These are phyloP conservation scores for Penicillium nordicum DNA, from an alignment of 2,329 filamentous ascomycete species.

Conservation along the genomic window DNA sequence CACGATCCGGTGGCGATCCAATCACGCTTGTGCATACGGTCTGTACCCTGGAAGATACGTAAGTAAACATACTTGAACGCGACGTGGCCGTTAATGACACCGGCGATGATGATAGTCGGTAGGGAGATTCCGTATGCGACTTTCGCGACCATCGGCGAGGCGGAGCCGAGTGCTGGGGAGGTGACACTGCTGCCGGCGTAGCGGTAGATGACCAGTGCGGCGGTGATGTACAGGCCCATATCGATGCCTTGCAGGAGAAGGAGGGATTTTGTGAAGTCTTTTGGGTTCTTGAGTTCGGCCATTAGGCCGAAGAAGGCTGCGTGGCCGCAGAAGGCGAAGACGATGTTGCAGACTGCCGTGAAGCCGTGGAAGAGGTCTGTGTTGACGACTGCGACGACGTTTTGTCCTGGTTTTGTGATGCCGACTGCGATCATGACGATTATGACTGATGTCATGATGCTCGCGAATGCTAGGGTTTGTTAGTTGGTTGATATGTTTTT, in stretches of 20 bases:
- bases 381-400: constrained; percentile 38
- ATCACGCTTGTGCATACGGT: constrained; percentile 53
- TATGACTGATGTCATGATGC: constrained; percentile 61
- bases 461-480: constrained; percentile 53
- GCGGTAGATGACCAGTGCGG: constrained; percentile 65
- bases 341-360: constrained; percentile 63
- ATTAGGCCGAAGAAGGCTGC: constrained; percentile 68
- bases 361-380: constrained; percentile 56
- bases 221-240: constrained; percentile 61
- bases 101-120: constrained; percentile 68
- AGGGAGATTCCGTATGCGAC: constrained; percentile 66
- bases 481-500: not conserved
- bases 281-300: constrained; percentile 60
- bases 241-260: constrained; percentile 58
- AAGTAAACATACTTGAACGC: constrained; percentile 65
- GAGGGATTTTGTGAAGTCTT: constrained; percentile 61
- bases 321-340: constrained; percentile 67
- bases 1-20: constrained; percentile 55
- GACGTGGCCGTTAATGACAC: constrained; percentile 67
- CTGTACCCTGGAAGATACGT: constrained; percentile 59
- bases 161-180: constrained; percentile 65
- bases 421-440: constrained; percentile 66
- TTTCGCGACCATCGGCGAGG: constrained; percentile 56
- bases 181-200: constrained; percentile 61
- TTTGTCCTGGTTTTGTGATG: constrained; percentile 44